Conservation (phyloP, 768 basidiomycete genomes). For the Mycena indigotica region DNA sequence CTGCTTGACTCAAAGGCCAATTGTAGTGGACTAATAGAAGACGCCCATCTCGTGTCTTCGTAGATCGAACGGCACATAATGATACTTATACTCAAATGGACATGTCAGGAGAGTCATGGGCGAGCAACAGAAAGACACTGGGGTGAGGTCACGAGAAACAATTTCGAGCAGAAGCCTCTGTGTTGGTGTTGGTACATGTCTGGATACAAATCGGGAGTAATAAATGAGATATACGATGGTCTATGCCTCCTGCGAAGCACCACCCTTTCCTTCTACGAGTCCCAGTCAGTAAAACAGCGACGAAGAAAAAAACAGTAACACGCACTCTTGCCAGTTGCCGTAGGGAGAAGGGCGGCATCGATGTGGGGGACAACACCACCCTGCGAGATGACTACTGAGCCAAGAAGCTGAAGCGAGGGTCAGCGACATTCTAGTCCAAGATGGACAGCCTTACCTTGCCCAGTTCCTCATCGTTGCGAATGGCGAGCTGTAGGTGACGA, state of each 20-base stretch:
- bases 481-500: slow-evolving; percentile 89
- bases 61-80: too few species aligned
- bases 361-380: slow-evolving; percentile 82
- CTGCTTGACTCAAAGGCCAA: too few species aligned
- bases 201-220: neutral
- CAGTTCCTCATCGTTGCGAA: slow-evolving; percentile 85
- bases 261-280: neutral
- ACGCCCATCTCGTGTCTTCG: too few species aligned
- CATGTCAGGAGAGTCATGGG: too few species aligned
- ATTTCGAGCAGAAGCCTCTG: neutral
- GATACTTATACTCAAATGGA: too few species aligned
- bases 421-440: neutral
- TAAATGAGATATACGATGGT: neutral
- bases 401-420: slow-evolving; percentile 75
- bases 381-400: slow-evolving; percentile 81
- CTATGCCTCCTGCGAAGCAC: neutral
- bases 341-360: slow-evolving; percentile 40
- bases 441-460: neutral
- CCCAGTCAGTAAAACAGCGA: neutral
- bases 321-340: neutral
- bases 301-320: neutral
- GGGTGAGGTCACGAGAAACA: too few species aligned
- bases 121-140: too few species aligned
- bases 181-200: neutral
- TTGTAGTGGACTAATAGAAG: too few species aligned